Conservation (phyloP, 257 asterid species). For the Solanum piurae region DNA sequence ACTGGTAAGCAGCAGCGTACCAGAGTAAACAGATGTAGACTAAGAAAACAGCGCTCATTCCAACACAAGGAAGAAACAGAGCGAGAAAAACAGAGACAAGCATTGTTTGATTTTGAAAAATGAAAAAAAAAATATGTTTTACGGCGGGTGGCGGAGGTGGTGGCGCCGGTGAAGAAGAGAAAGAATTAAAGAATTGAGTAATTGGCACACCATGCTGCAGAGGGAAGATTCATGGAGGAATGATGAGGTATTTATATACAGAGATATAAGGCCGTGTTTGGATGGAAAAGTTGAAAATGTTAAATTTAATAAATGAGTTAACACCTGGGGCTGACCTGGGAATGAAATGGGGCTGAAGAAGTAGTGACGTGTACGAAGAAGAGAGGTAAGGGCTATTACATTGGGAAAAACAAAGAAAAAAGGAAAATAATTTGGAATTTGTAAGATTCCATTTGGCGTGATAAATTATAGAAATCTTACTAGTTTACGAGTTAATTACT, state of each 20-base stretch:
- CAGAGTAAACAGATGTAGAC: constrained; percentile 68
- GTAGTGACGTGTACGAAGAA: background rate
- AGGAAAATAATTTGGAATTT: background rate
- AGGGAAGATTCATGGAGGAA: background rate
- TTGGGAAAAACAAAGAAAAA: background rate
- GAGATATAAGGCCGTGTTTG: background rate
- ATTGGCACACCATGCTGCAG: constrained; percentile 23
- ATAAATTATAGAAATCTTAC: no score
- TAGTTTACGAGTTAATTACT: no score
- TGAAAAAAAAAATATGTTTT: background rate
- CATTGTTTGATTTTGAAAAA: constrained; percentile 20
- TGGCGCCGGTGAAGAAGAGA: background rate
- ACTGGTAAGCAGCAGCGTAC: constrained; percentile 39
- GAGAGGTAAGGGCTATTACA: background rate
- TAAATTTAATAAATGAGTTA: background rate
- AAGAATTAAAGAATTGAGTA: constrained; percentile 6
- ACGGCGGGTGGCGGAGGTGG: constrained; percentile 8
- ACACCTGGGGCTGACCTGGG: background rate
- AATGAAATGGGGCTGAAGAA: background rate
- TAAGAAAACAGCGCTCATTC: constrained; percentile 75
- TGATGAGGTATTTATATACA: constrained; percentile 11
- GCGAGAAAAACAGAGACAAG: constrained; percentile 65
- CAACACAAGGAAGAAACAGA: constrained; percentile 75
- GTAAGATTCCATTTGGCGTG: no score
- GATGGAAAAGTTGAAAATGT: background rate